Evolutionary conservation across 768 basidiomycete genomes (phyloP).

Genomic region (Dentipellis sp.): DNA sequence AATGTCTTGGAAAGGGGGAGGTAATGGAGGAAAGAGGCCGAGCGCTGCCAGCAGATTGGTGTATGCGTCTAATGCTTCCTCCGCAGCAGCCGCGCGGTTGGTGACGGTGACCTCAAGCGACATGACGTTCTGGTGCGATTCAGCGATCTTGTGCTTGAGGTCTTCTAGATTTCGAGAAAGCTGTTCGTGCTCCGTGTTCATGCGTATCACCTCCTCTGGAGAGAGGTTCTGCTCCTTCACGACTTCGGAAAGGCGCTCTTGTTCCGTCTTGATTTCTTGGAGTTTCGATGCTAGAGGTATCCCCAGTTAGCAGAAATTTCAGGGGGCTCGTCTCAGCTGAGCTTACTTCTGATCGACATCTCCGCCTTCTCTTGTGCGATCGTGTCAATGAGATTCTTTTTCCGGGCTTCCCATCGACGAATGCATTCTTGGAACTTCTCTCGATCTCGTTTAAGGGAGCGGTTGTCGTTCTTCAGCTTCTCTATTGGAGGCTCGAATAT

Average conservation of each 20-base stretch:
- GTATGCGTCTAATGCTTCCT: conserved; percentile 77
- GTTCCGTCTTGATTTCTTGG: conserved; percentile 55
- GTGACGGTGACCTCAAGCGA: conserved; percentile 78
- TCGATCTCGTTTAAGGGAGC: conserved; percentile 59
- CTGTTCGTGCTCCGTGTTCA: conserved; percentile 85
- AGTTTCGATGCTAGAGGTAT: conserved; percentile 28
- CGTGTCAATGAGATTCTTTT: conserved; percentile 56
- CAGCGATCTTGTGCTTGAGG: conserved; percentile 64
- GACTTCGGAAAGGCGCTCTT: conserved; percentile 48
- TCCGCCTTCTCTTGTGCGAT: conserved; percentile 64
- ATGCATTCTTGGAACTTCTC: conserved; percentile 74
- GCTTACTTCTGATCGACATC: conserved; percentile 41
- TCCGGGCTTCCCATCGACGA: conserved; percentile 58
- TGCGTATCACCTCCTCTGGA: conserved; percentile 82
- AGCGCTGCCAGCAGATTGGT: conserved; percentile 64
- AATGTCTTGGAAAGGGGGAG: conserved; percentile 59
- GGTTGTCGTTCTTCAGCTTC: conserved; percentile 53
- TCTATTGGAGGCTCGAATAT: conserved; percentile 37
- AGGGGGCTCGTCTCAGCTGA: conserved; percentile 9
- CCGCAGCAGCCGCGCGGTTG: conserved; percentile 70
- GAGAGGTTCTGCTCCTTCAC: conserved; percentile 86
- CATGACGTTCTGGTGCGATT: conserved; percentile 65
- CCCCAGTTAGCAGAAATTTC: neutral
- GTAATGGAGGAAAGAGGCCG: conserved; percentile 68
- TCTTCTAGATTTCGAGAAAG: conserved; percentile 67